A percentile compares a stretch with the other conserved stretches of the same genome.
phyloP scores from a whole-genome alignment of 805 yeast genomes.

The Teunomyces atbi region DNA sequence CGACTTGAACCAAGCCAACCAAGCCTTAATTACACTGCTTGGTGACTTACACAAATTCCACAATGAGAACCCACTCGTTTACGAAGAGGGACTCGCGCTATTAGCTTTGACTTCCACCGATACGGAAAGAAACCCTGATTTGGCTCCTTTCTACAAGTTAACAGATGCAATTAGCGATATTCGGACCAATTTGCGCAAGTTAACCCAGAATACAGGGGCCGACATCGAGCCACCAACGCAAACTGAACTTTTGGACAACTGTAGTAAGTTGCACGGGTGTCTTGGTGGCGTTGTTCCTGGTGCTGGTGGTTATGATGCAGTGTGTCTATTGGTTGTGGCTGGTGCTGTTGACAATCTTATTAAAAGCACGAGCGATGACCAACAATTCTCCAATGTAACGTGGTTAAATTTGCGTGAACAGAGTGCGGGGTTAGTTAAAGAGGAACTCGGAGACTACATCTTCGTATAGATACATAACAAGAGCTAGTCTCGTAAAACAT shows the following conservation, averaged over 20 bases:
- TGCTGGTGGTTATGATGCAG: conserved; percentile 97
- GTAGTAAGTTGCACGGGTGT: conserved; percentile 60
- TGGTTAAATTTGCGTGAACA: conserved; percentile 73
- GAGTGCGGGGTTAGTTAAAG: conserved; percentile 54
- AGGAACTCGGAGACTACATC: conserved; percentile 24
- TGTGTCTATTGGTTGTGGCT: conserved; percentile 65
- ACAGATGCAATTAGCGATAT: conserved; percentile 46
- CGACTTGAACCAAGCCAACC: conserved; percentile 57
- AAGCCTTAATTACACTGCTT: conserved; percentile 51
- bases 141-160: conserved; percentile 17
- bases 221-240: conserved; percentile 86
- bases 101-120: neutral
- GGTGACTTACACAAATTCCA: conserved; percentile 35
- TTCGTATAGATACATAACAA: neutral
- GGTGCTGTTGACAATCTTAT: conserved; percentile 32
- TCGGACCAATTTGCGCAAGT: conserved; percentile 53
- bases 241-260: conserved; percentile 60
- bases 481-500: neutral
- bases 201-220: conserved; percentile 71
- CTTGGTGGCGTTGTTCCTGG: conserved; percentile 98
- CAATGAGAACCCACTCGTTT: conserved; percentile 28
- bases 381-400: conserved; percentile 45
- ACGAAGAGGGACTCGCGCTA: conserved; percentile 23
- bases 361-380: conserved; percentile 16
- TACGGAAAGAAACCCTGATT: neutral